Evolutionary conservation across 1,139 yeast species (phyloP), one percentile per base, ranked within the genome.

Genomic region (Pneumocystis oryctolagi): DNA sequence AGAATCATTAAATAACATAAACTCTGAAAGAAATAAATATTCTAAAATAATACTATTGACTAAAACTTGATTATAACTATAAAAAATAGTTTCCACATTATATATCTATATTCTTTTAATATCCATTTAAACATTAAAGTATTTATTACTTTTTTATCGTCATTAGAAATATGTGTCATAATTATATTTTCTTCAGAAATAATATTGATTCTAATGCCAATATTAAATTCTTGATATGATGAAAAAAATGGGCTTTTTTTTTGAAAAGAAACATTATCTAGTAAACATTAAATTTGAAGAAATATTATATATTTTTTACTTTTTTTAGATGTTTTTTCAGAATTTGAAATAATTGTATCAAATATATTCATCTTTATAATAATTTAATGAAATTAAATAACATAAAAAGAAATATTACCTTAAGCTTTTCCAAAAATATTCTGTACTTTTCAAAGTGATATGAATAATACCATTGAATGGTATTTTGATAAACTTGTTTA

Each of bases 401-500:
- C 12, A 57, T 30, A 20, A 12, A 35, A 28, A 16, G 1, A 6
- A 16, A n/a, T 6, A 35, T 18, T 30, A 57, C 59, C 30, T 57
- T 16, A 20, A 57, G 42, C 25, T 57, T 83, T 66, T 88, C 87
- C 64, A 92, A 75, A 0, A 95, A 84, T 68, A 85, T 82, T 62
- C 85, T 75, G 73, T 90, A 92, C 68, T 92, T 83, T 31, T 85
- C 84, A 71, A 92, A 90, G 68, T 87, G 81, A 63, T 86, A 80
- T 65, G 80, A 79, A 72, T 92, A 92, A 75, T 92, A 92, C 98
- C 98, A 92, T 69, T 81, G 79, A 89, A 90, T 89, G 1, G 97
- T 90, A 70, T 83, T 84, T 14, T 84, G 76, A 71, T 92, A 92
- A 0, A 97, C 97, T 69, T 81, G 80, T 65, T 83, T 80, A 59